phyloP scores from a whole-genome alignment of 176 grass and related monocot genomes.

The Oryza meridionalis region DNA sequence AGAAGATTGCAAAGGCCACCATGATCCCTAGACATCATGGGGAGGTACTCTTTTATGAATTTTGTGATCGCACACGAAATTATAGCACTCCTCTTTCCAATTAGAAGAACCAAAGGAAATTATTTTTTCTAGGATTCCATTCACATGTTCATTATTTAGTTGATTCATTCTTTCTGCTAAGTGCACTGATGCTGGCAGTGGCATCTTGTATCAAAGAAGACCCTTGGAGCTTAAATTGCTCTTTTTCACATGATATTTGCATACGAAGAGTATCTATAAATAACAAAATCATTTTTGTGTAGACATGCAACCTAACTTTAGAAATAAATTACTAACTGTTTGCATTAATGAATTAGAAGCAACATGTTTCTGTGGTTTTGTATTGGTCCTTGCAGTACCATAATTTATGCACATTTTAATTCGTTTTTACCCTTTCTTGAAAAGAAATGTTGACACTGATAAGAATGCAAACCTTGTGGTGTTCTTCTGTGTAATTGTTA shows the following conservation, averaged over 20 bases:
- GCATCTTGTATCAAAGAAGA: not conserved
- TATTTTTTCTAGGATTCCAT: not conserved
- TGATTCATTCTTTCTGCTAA: slow-evolving; percentile 16
- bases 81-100: not conserved
- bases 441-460: not conserved
- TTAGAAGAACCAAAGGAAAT: not conserved
- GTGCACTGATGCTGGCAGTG: not conserved
- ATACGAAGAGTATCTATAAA: slow-evolving; percentile 22
- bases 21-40: slow-evolving; percentile 81
- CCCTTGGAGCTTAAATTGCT: slow-evolving; percentile 11
- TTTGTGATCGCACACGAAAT: slow-evolving; percentile 2
- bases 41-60: slow-evolving; percentile 61
- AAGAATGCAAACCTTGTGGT: not conserved
- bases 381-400: not conserved
- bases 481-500: not conserved
- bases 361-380: slow-evolving; percentile 11
- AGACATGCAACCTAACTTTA: no score
- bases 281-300: not conserved
- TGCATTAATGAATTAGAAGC: not conserved
- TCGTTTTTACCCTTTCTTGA: not conserved
- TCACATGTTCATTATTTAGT: slow-evolving; percentile 1
- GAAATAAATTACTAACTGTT: no score
- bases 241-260: not conserved
- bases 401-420: not conserved
- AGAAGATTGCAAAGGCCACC: slow-evolving; percentile 89